phyloP scores from a whole-genome alignment of 208 protist species.

The Wallacemonas sp. region DNA sequence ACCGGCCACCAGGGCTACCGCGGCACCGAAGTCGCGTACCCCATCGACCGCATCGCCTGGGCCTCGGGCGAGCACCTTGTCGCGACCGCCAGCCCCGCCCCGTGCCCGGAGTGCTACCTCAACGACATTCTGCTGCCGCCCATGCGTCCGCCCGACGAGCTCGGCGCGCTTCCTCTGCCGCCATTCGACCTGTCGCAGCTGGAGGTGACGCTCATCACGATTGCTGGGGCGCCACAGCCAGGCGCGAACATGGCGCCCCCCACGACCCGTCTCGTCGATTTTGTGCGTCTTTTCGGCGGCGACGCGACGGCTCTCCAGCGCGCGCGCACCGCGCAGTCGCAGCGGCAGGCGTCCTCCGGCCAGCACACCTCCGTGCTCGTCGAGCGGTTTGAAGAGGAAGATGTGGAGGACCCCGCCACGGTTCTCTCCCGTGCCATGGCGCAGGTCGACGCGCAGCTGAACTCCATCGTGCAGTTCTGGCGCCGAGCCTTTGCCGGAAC shows the following conservation, averaged over 20 bases:
- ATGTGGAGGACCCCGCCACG: conserved; percentile 1
- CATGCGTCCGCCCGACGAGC: conserved; percentile 6
- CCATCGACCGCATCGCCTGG: conserved; percentile 55
- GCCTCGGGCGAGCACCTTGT: conserved; percentile 54
- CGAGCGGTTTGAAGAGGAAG: conserved; percentile 10
- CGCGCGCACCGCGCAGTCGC: neutral
- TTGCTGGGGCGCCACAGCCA: conserved; percentile 33
- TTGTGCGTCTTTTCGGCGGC: conserved; percentile 53
- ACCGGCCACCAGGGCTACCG: conserved; percentile 47
- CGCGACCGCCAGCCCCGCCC: conserved; percentile 44
- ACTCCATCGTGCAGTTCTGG: conserved; percentile 17
- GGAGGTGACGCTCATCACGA: conserved; percentile 49
- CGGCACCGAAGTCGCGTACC: conserved; percentile 36
- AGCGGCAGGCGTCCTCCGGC: neutral
- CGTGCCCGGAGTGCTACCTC: conserved; percentile 27
- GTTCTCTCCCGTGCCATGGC: conserved; percentile 14
- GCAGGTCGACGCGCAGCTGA: conserved; percentile 12
- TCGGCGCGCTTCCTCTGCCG: conserved; percentile 5
- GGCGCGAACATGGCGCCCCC: conserved; percentile 31
- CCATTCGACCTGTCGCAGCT: conserved; percentile 22
- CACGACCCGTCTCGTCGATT: conserved; percentile 34
- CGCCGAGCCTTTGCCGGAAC: conserved; percentile 3
- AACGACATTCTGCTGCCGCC: conserved; percentile 23
- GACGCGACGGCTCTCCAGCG: conserved; percentile 39
- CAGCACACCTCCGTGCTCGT: conserved; percentile 3